phyloP scores from a whole-genome alignment of 345 rosid genomes.

The Psidium guajava region DNA sequence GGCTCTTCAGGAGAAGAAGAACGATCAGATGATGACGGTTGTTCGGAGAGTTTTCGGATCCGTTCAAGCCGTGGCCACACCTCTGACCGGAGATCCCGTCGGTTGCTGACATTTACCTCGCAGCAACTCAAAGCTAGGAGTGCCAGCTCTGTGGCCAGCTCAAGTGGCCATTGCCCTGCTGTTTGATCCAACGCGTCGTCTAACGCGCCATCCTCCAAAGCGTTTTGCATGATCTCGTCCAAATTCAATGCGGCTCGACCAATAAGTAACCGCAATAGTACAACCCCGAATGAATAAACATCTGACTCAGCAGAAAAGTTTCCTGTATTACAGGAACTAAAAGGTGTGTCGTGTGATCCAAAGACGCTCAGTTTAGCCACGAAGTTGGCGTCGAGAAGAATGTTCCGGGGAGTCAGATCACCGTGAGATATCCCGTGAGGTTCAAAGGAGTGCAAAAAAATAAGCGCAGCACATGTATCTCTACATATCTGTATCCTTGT shows the following conservation, averaged over 20 bases:
- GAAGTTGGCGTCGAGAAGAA: slow-evolving; percentile 68
- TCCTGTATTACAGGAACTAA: not conserved
- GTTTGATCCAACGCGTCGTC: slow-evolving; percentile 49
- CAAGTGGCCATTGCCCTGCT: slow-evolving; percentile 94
- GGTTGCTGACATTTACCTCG: slow-evolving; percentile 40
- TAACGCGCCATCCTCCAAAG: slow-evolving; percentile 38
- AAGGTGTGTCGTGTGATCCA: slow-evolving; percentile 27
- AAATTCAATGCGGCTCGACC: slow-evolving; percentile 56
- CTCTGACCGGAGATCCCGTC: slow-evolving; percentile 62
- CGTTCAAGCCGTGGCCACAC: slow-evolving; percentile 79
- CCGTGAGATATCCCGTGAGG: slow-evolving; percentile 74
- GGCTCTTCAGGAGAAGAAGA: not conserved
- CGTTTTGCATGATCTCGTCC: slow-evolving; percentile 46
- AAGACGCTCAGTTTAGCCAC: slow-evolving; percentile 72
- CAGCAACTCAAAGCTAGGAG: slow-evolving; percentile 79
- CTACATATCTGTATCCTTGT: slow-evolving; percentile 58
- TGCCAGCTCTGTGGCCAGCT: slow-evolving; percentile 65
- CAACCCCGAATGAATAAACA: slow-evolving; percentile 70
- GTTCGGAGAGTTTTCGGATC: slow-evolving; percentile 29
- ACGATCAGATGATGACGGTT: not conserved
- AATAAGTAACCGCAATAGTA: slow-evolving; percentile 54
- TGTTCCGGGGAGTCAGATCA: slow-evolving; percentile 59
- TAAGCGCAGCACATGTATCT: slow-evolving; percentile 69
- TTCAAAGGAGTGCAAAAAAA: slow-evolving; percentile 70
- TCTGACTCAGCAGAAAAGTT: slow-evolving; percentile 71